Base-by-base conservation (phyloP, 768 basidiomycete genomes). In the Amanita thiersii region DNA sequence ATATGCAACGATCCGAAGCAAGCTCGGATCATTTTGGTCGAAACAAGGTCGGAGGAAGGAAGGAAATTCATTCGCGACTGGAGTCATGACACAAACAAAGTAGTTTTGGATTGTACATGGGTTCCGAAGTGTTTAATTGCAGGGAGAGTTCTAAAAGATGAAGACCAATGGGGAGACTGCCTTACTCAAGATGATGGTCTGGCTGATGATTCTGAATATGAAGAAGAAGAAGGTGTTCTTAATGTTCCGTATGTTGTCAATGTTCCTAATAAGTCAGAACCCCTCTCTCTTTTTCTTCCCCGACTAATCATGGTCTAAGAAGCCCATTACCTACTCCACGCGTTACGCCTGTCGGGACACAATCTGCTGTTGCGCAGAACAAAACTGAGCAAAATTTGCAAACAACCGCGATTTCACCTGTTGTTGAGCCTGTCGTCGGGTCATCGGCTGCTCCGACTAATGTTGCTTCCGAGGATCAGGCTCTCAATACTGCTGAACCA, bases 271-370 rank as follows among this genome's bases (percentile, higher is more conserved):
- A 72, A 75, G 73, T 77, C 63, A 63, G 74, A 66, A 36, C 17
- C 24, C 38, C 34, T 37, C 33, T 28, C 41, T 46, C 45, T 43
- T 38, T 42, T 30, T 38, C 20, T 18, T 21, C 24, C 10, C 30
- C 17, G 31, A 43, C 25, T 24, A 40, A 31, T 41, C 33, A 43
- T 48, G 38, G 46, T 17, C 43, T 40, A 72, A 78, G 72, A 73
- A 76, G 73, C 51, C 68, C 72, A 40, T 54, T 81, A 40, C 79
- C 79, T 23, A 81, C 79, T 3, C 80, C 80, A 12, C 66, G 79
- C 19, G 63, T 67, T 11, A 79, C 77, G 10, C 78, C 79, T 11
- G 60, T 66, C 9, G 65, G 65, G 28, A 44, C 50, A 14, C 34
- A 40, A 11, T 29, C 45, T 14, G 23, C 39, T 28, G 31, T 10